Evolutionary conservation across 345 rosid genomes (phyloP).

Genomic region (Linum tenue): DNA sequence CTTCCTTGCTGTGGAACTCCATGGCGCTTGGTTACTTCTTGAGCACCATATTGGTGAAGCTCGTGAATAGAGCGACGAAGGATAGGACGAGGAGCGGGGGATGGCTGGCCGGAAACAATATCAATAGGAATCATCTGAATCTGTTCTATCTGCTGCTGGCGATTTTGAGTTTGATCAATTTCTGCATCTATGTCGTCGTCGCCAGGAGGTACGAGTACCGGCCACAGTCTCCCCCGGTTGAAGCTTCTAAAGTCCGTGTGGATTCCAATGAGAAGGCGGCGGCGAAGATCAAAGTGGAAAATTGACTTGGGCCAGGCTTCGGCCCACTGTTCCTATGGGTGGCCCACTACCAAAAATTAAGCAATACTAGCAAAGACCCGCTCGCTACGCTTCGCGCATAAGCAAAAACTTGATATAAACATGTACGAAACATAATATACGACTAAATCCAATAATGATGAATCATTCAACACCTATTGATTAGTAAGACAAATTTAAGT

Average conservation of each 20-base stretch:
- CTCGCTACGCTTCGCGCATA: no score
- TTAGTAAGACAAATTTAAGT: no score
- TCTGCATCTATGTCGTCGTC: constrained; percentile 33
- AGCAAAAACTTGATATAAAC: no score
- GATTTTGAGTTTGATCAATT: constrained; percentile 36
- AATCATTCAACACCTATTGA: no score
- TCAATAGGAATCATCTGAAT: constrained; percentile 49
- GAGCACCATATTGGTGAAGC: constrained; percentile 36
- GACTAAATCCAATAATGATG: no score
- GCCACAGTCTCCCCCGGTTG: constrained; percentile 10
- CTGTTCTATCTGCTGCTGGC: constrained; percentile 44
- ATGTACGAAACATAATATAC: no score
- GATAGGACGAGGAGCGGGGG: constrained; percentile 29
- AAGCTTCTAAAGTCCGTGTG: background rate
- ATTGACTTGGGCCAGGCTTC: background rate
- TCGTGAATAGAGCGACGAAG: constrained; percentile 33
- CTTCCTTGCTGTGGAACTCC: constrained; percentile 50
- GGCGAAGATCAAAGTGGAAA: background rate
- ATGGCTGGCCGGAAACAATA: constrained; percentile 54
- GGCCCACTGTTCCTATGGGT: no score
- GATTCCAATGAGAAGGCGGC: constrained; percentile 2
- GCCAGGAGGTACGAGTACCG: constrained; percentile 38
- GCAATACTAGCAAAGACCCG: no score
- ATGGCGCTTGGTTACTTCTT: constrained; percentile 46
- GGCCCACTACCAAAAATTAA: no score